Evolutionary conservation across 2,329 filamentous ascomycete genomes (phyloP), one percentile per base, ranked within the genome.

Genomic region (Trichoderma lentiforme): DNA sequence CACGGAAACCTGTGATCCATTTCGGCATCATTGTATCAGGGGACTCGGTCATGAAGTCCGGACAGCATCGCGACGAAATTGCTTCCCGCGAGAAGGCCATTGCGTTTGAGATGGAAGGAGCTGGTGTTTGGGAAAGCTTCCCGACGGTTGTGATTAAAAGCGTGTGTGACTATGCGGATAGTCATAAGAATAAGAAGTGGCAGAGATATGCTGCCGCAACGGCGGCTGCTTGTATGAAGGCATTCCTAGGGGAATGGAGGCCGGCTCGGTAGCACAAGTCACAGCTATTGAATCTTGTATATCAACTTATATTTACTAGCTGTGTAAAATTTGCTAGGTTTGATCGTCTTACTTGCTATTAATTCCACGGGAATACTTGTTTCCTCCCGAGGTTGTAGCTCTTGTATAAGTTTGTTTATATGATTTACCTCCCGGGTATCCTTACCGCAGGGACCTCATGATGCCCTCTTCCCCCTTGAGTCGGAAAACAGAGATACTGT

Each of bases 11-110:
- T 14, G 14, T 39, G 12, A 43, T 76, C 24, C 72, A 74, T 63
- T 77, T 84, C 39, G 83, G 83, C 1, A 72, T 74, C 1, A 77
- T 84, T 8, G 83, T 76, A 3, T 83, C 81, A 4, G 82, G 78
- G 6, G 79, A 84, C 58, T 75, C 75, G 2, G 80, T 84, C 2
- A 81, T 85, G 73, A 83, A 81, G 36, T 80, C 79, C 2, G 80
- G 78, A 9, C 65, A 73, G 8, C 72, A 77, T 4, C 78, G 83
- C 15, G 82, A 84, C 4, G 24, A 36, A 14, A 72, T 82, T 30
- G 77, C 80, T 9, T 39, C 65, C 7, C 9, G 71, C 32, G 69
- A 75, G 0, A 36, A 43, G 1, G 63, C 77, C 1, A 75, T 81
- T 12, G 79, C 73, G 0, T 81, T 81, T 24, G 80, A 81, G 63